Percentiles rank a stretch among this genome's conserved stretches.
These are phyloP conservation scores for Collariella sp. DNA, from an alignment of 495 filamentous ascomycete genomes.

Conservation along the genomic window DNA sequence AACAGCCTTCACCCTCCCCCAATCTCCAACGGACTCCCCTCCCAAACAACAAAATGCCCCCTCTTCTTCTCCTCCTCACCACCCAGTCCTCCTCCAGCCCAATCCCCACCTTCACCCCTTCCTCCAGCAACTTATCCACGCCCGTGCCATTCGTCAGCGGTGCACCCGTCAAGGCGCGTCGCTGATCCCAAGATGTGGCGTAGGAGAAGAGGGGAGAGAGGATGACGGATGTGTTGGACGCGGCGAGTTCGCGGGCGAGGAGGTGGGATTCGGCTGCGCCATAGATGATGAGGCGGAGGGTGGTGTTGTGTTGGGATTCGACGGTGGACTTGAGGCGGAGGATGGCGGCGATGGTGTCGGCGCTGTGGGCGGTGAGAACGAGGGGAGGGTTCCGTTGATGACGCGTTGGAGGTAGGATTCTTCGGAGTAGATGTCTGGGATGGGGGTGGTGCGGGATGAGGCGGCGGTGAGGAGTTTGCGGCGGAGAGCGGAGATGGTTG, in stretches of 20 bases:
- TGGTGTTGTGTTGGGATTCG: constrained; percentile 16
- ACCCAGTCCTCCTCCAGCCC: constrained; percentile 43
- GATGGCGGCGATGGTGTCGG: constrained; percentile 35
- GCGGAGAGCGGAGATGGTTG: constrained; percentile 32
- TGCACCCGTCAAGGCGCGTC: constrained; percentile 40
- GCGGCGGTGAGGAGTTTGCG: constrained; percentile 35
- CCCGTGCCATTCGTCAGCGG: constrained; percentile 46
- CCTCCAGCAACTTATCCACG: constrained; percentile 37
- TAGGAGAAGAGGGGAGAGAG: constrained; percentile 39
- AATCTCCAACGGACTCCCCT: constrained; percentile 40
- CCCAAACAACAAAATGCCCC: constrained; percentile 37
- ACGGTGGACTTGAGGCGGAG: constrained; percentile 34
- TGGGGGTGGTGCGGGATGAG: constrained; percentile 16
- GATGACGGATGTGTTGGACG: constrained; percentile 39
- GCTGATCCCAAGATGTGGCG: constrained; percentile 38
- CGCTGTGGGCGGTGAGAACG: constrained; percentile 38
- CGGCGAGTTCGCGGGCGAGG: constrained; percentile 40
- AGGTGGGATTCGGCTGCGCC: constrained; percentile 44
- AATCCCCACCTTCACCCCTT: constrained; percentile 39
- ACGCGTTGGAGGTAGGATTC: constrained; percentile 32
- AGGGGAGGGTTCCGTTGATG: constrained; percentile 30
- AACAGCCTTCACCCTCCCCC: constrained; percentile 34
- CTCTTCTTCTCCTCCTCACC: too few relatives aligned
- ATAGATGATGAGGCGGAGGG: constrained; percentile 35
- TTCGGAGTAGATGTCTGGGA: constrained; percentile 32